These are phyloP conservation scores for Oxytropis ochrocephala DNA, from an alignment of 306 rosid genomes.

Conservation along the genomic window DNA sequence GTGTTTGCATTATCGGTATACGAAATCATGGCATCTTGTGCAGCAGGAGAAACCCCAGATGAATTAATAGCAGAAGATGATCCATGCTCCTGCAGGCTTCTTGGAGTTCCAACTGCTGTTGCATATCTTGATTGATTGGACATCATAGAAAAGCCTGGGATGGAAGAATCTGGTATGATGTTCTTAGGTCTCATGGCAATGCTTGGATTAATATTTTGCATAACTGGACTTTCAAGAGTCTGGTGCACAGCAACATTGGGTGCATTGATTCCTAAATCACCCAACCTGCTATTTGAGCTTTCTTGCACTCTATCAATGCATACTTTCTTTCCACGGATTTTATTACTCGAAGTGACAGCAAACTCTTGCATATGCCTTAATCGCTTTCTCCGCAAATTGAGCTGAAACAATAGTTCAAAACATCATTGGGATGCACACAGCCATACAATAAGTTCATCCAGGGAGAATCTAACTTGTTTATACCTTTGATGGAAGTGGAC, in stretches of 20 bases:
- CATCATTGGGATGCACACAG: slow-evolving; percentile 26
- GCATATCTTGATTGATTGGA: slow-evolving; percentile 60
- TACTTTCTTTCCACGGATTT: slow-evolving; percentile 70
- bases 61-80: slow-evolving; percentile 46
- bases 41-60: slow-evolving; percentile 52
- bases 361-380: slow-evolving; percentile 71
- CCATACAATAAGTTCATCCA: slow-evolving; percentile 17
- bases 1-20: slow-evolving; percentile 53
- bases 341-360: slow-evolving; percentile 56
- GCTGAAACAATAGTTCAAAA: slow-evolving; percentile 49
- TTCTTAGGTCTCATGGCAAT: slow-evolving; percentile 54
- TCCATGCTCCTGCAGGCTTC: slow-evolving; percentile 66
- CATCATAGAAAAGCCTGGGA: slow-evolving; percentile 44
- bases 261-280: slow-evolving; percentile 53
- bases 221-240: slow-evolving; percentile 48
- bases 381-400: slow-evolving; percentile 65
- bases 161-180: slow-evolving; percentile 56
- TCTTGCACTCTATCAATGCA: slow-evolving; percentile 75
- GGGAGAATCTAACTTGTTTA: slow-evolving; percentile 15
- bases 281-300: slow-evolving; percentile 47
- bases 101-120: slow-evolving; percentile 56
- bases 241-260: slow-evolving; percentile 51
- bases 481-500: slow-evolving; percentile 68
- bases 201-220: slow-evolving; percentile 47
- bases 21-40: slow-evolving; percentile 59